These are phyloP conservation scores for Aspergillus glaucus DNA, from an alignment of 2,329 filamentous ascomycete genomes.

Conservation along the genomic window DNA sequence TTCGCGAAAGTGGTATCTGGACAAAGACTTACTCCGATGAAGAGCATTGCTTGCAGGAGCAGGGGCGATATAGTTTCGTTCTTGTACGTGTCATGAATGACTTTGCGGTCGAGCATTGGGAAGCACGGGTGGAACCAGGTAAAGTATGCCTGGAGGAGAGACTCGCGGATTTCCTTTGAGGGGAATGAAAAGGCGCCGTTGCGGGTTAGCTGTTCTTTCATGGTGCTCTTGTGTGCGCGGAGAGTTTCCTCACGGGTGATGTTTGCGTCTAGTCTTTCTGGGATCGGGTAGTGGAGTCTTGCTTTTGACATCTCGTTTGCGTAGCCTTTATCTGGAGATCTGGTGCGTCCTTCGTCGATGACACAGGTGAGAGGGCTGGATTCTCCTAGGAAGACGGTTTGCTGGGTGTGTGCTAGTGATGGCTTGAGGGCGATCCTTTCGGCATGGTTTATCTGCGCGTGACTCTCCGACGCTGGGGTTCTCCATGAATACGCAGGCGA, in stretches of 20 bases:
- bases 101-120: conserved; percentile 46
- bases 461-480: neutral
- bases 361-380: conserved; percentile 47
- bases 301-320: conserved; percentile 28
- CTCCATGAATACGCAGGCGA: neutral
- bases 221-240: conserved; percentile 21
- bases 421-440: neutral
- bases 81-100: conserved; percentile 36
- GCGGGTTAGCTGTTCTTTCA: conserved; percentile 32
- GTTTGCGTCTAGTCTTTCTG: conserved; percentile 12
- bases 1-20: conserved; percentile 39
- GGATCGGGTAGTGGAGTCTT: conserved; percentile 33
- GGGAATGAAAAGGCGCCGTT: conserved; percentile 45
- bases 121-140: conserved; percentile 54
- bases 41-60: conserved; percentile 49
- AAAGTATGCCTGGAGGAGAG: conserved; percentile 49
- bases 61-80: conserved; percentile 43
- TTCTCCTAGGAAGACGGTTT: conserved; percentile 42
- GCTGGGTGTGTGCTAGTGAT: neutral
- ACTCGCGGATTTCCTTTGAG: conserved; percentile 35
- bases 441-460: neutral
- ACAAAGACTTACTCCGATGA: conserved; percentile 51
- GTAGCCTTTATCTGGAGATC: conserved; percentile 23
- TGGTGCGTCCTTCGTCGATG: conserved; percentile 32
- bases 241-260: conserved; percentile 14